phyloP scores from a whole-genome alignment of 768 basidiomycete species.

The Rhodotorula toruloides region DNA sequence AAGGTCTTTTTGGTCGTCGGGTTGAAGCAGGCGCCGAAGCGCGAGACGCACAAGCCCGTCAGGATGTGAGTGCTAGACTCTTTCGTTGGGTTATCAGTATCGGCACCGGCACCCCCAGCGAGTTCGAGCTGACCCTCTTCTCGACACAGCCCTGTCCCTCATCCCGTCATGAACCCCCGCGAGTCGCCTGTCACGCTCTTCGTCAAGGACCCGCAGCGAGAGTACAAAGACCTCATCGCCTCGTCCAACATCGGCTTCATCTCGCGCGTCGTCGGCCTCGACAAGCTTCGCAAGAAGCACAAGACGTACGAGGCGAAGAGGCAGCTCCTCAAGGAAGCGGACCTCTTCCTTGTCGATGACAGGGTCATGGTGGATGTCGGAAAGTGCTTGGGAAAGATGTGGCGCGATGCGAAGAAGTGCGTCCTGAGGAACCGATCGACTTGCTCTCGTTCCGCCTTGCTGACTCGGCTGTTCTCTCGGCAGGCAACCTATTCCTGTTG shows the following conservation, averaged over 20 bases:
- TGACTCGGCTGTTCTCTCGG: constrained; percentile 2
- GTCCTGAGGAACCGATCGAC: constrained; percentile 45
- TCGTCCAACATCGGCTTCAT: constrained; percentile 78
- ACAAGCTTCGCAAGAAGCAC: constrained; percentile 64
- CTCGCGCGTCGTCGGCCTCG: constrained; percentile 79
- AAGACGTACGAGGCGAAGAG: constrained; percentile 57
- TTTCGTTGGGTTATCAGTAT: too few species aligned
- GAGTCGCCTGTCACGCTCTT: constrained; percentile 78
- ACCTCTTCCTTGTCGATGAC: constrained; percentile 88
- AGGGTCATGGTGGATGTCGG: constrained; percentile 81
- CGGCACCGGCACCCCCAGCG: not conserved
- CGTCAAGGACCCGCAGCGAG: constrained; percentile 88
- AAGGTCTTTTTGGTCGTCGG: constrained; percentile 82
- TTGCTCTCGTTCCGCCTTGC: not conserved
- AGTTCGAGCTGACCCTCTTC: not conserved
- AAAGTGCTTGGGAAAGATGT: constrained; percentile 75
- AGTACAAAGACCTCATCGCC: constrained; percentile 90
- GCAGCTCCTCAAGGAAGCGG: constrained; percentile 78
- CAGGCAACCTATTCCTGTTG: constrained; percentile 95
- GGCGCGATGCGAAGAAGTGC: constrained; percentile 93
- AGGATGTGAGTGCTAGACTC: constrained; percentile 62
- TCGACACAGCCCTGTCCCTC: constrained; percentile 60
- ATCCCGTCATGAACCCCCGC: constrained; percentile 79
- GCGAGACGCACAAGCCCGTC: constrained; percentile 69
- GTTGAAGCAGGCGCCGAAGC: constrained; percentile 65